Base-by-base conservation (phyloP, 2,329 filamentous ascomycete species). In the Ambrosiella cleistominuta region DNA sequence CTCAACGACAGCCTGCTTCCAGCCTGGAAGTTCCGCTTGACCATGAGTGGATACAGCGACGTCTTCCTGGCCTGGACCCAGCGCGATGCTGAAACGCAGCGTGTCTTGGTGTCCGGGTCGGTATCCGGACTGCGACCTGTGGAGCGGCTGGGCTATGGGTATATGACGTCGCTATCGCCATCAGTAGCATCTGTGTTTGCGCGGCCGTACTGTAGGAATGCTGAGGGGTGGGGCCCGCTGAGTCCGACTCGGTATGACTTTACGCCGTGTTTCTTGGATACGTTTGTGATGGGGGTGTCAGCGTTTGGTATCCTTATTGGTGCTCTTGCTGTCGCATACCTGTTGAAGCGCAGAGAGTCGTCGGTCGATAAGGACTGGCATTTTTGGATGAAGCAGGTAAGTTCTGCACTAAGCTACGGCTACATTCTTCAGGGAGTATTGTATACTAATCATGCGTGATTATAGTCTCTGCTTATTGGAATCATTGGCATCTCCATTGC, bases 261-360 rank as follows among this genome's bases (percentile, higher is more conserved):
- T 66, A 97, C 93, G 13, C 91, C 93, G 45, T 98, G 93, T 74
- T 98, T 98, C 68, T 82, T 97, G 65, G 94, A 98, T 68, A 80
- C 95, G 19, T 90, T 88, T 81, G 80, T 97, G 60, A 81, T 86
- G 39, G 72, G 77, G 1, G 86, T 95, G 36, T 87, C 88, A 7
- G 76, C 76, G 12, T 94, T 85, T 72, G 90, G 91, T 13, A 75
- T 96, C 27, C 58, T 96, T 27, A 77, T 84, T 62, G 93, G 93
- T 60, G 76, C 82, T 7, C 76, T 82, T 51, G 88, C 91, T 37
- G 72, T 95, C 47, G 91, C 84, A 81, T 87, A 87, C 74, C 74
- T 97, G 56, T 69, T 89, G 58, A 81, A 76, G 64, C 86, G 80
- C 70, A 84, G 82, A 66, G 77, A 80, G 56, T 66, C 81, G 57